Percentiles rank a stretch among this genome's conserved stretches.
These are phyloP conservation scores for Sphaerostilbella broomeana DNA, from an alignment of 2,329 filamentous ascomycete genomes.

Conservation along the genomic window DNA sequence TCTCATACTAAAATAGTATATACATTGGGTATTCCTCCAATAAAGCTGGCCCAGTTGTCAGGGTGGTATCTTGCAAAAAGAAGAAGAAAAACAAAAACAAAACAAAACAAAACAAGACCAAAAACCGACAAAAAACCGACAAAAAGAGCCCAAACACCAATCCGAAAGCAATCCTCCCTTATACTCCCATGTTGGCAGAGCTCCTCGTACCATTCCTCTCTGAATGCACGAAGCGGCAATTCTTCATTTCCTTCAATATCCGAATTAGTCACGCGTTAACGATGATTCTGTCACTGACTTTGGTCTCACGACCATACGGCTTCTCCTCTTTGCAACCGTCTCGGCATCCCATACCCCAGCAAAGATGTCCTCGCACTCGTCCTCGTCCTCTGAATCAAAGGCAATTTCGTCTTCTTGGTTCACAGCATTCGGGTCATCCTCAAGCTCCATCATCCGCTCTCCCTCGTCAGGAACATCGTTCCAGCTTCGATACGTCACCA, in stretches of 20 bases:
- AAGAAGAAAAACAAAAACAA: not conserved
- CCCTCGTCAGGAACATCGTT: conserved; percentile 27
- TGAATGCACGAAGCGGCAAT: not conserved
- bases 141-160: not conserved
- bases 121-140: not conserved
- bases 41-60: too few species aligned
- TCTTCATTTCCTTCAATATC: not conserved
- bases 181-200: not conserved
- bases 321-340: conserved; percentile 41
- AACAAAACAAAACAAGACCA: not conserved
- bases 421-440: conserved; percentile 4
- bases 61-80: too few species aligned
- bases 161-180: not conserved
- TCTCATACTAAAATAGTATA: too few species aligned
- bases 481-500: conserved; percentile 48
- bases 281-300: conserved; percentile 15
- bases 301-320: conserved; percentile 27
- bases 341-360: conserved; percentile 54
- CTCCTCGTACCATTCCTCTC: not conserved
- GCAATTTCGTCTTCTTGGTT: not conserved
- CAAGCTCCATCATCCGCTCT: conserved; percentile 8
- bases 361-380: conserved; percentile 62
- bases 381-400: conserved; percentile 34
- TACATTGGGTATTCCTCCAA: too few species aligned
- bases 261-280: not conserved